These are phyloP conservation scores for Aspergillus tanneri DNA, from an alignment of 2,329 filamentous ascomycete genomes.

Conservation along the genomic window DNA sequence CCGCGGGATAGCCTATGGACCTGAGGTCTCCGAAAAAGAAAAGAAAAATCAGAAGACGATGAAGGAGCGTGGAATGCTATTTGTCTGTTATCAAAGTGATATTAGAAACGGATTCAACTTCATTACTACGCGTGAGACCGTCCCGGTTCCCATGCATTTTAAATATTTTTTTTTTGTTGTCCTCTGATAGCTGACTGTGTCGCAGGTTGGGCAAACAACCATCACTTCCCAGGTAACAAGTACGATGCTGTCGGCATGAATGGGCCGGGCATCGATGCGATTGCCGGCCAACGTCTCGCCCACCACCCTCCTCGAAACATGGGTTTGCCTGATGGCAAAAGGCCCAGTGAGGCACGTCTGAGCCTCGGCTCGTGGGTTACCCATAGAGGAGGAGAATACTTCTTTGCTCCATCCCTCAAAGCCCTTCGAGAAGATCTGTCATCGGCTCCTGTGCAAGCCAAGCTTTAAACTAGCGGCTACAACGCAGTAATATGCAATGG, in stretches of 20 bases:
- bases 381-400: conserved; percentile 6
- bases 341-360: not conserved
- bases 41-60: not conserved
- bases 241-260: conserved; percentile 1
- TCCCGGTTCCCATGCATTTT: not conserved
- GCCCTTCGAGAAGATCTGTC: not conserved
- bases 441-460: too few species aligned
- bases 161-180: not conserved
- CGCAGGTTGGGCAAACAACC: conserved; percentile 6
- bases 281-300: conserved; percentile 5
- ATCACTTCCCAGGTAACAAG: conserved; percentile 1
- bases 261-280: conserved; percentile 6
- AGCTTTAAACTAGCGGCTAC: too few species aligned
- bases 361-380: not conserved
- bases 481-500: too few species aligned
- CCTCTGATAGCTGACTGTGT: not conserved
- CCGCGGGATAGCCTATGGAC: conserved; percentile 8
- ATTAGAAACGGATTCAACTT: conserved; percentile 1
- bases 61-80: conserved; percentile 1
- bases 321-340: conserved; percentile 5
- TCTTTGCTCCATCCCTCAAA: conserved; percentile 6
- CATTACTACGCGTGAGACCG: conserved; percentile 1
- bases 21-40: not conserved
- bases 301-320: conserved; percentile 1
- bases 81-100: conserved; percentile 2